Conservation (phyloP, 257 asterid genomes). For the Leonotis leonurus region DNA sequence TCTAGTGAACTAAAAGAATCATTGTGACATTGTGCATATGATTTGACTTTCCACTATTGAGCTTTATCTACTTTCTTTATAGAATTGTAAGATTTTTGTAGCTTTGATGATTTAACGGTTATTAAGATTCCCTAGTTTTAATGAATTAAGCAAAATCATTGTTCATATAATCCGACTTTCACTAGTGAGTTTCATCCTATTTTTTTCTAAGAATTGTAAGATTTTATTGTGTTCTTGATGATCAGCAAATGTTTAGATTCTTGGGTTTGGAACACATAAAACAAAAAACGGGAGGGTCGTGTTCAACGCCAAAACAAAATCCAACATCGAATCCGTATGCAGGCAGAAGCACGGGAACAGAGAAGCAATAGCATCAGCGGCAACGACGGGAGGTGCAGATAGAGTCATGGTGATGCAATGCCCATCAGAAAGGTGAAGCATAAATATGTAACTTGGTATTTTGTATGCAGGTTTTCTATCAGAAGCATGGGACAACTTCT, state of each 20-base stretch:
- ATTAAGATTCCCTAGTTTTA: too few relatives aligned
- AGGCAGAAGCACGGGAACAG: conserved; percentile 14
- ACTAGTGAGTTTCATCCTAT: neutral
- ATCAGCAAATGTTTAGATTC: conserved; percentile 11
- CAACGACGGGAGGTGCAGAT: conserved; percentile 9
- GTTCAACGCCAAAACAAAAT: conserved; percentile 22
- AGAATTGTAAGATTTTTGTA: too few relatives aligned
- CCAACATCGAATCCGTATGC: conserved; percentile 32
- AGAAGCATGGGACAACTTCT: conserved; percentile 73
- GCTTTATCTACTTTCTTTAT: too few relatives aligned
- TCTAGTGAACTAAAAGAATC: too few relatives aligned
- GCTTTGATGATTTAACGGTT: too few relatives aligned
- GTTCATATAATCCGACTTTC: neutral
- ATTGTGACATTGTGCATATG: too few relatives aligned
- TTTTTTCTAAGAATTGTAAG: too few relatives aligned
- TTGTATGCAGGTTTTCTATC: conserved; percentile 71
- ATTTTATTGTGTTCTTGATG: neutral
- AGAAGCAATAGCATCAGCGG: conserved; percentile 18
- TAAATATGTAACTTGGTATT: too few relatives aligned
- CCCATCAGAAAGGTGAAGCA: too few relatives aligned
- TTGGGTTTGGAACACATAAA: neutral
- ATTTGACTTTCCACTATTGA: too few relatives aligned
- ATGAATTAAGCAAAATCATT: too few relatives aligned
- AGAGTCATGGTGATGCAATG: too few relatives aligned
- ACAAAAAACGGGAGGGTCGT: conserved; percentile 34